Evolutionary conservation across 257 asterid species (phyloP).

Genomic region (Jacaranda copaia): DNA sequence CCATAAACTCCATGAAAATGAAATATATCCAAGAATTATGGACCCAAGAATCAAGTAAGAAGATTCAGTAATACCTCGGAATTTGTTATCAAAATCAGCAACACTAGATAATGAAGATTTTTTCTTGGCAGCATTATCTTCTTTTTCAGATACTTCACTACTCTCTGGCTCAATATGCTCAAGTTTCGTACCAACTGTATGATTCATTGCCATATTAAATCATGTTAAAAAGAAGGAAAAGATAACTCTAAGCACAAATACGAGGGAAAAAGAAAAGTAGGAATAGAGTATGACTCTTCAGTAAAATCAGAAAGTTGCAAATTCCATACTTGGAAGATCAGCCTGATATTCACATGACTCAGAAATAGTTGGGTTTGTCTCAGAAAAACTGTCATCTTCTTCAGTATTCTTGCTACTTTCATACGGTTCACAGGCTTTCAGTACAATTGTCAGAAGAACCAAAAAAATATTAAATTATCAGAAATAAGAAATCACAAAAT

Average conservation of each 20-base stretch:
- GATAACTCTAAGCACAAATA: neutral
- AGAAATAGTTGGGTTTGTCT: slow-evolving; percentile 38
- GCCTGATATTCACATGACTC: slow-evolving; percentile 23
- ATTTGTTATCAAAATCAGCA: slow-evolving; percentile 37
- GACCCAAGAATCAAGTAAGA: slow-evolving; percentile 18
- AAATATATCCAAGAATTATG: slow-evolving; percentile 6
- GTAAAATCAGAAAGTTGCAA: neutral
- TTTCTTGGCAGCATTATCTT: slow-evolving; percentile 38
- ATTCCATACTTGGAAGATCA: slow-evolving; percentile 25
- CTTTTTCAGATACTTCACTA: slow-evolving; percentile 31
- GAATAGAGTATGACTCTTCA: neutral
- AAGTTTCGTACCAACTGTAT: slow-evolving; percentile 31
- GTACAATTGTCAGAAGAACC: slow-evolving; percentile 35
- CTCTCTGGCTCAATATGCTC: slow-evolving; percentile 35
- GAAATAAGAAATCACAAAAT: slow-evolving; percentile 17
- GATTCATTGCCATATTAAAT: slow-evolving; percentile 19
- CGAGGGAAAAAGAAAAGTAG: slow-evolving; percentile 13
- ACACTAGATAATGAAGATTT: slow-evolving; percentile 33
- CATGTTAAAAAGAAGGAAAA: neutral
- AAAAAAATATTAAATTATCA: slow-evolving; percentile 10
- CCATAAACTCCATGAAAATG: slow-evolving; percentile 33
- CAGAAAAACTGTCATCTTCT: slow-evolving; percentile 36
- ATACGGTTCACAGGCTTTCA: slow-evolving; percentile 33
- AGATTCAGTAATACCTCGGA: slow-evolving; percentile 41
- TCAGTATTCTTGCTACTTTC: slow-evolving; percentile 41